Conservation (phyloP, 2,329 filamentous ascomycete genomes). For the Curvularia verruculosa region DNA sequence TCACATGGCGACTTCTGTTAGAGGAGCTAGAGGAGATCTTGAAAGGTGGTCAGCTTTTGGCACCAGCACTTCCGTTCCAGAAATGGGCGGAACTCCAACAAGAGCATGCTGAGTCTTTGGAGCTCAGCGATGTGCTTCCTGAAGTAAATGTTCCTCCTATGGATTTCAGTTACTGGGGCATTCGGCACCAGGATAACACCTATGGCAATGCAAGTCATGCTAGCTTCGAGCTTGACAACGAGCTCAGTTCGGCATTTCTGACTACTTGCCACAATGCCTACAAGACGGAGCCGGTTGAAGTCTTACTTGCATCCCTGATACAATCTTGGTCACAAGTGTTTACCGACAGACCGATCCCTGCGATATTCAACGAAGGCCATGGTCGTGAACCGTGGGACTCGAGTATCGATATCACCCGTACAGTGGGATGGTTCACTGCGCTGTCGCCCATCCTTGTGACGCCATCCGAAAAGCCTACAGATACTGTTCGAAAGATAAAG, state of each 20-base stretch:
- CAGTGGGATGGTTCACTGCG: constrained; percentile 67
- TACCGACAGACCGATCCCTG: constrained; percentile 58
- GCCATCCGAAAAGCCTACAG: constrained; percentile 46
- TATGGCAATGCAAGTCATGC: constrained; percentile 47
- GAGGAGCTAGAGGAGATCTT: constrained; percentile 53
- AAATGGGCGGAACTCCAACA: constrained; percentile 48
- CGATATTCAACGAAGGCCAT: constrained; percentile 54
- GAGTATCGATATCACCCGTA: constrained; percentile 61
- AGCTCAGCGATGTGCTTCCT: constrained; percentile 34
- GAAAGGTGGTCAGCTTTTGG: constrained; percentile 40
- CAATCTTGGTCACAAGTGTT: constrained; percentile 64
- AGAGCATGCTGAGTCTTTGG: constrained; percentile 39
- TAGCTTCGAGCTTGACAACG: constrained; percentile 39
- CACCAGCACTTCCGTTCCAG: constrained; percentile 45
- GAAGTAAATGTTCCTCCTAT: constrained; percentile 39
- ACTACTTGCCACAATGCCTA: constrained; percentile 52
- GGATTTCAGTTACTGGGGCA: constrained; percentile 50
- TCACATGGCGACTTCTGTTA: constrained; percentile 55
- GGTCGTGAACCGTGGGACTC: constrained; percentile 49
- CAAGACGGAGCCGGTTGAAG: constrained; percentile 60
- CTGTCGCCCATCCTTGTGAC: constrained; percentile 53
- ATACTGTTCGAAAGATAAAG: constrained; percentile 62
- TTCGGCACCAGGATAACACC: constrained; percentile 44
- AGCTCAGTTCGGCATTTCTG: constrained; percentile 35
- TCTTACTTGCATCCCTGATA: constrained; percentile 62